These are phyloP conservation scores for Populus trichocarpa DNA, from an alignment of 441 rosid genomes.

Conservation along the genomic window DNA sequence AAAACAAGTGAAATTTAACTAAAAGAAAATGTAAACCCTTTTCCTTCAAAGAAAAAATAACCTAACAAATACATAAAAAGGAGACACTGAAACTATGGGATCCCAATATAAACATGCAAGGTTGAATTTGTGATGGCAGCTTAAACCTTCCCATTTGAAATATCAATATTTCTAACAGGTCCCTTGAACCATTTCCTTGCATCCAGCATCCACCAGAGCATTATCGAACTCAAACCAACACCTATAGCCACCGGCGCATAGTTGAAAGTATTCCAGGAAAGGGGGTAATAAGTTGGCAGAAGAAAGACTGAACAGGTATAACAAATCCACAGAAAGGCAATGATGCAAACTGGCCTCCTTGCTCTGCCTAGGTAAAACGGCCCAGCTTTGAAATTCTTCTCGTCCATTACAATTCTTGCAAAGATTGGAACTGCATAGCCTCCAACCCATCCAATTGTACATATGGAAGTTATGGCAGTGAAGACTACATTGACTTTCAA, in stretches of 20 bases:
- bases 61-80: not conserved
- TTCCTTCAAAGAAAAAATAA: not conserved
- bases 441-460: slow-evolving; percentile 65
- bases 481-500: slow-evolving; percentile 48
- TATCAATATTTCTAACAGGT: slow-evolving; percentile 50
- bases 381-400: slow-evolving; percentile 48
- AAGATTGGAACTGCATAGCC: slow-evolving; percentile 57
- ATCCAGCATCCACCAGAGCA: slow-evolving; percentile 59
- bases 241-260: slow-evolving; percentile 60
- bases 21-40: not conserved
- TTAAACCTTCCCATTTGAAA: slow-evolving; percentile 26
- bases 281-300: slow-evolving; percentile 50
- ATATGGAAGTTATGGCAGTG: slow-evolving; percentile 54
- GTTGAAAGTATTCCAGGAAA: slow-evolving; percentile 47
- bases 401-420: slow-evolving; percentile 48
- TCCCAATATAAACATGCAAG: not conserved
- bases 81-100: not conserved
- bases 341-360: slow-evolving; percentile 47
- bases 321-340: slow-evolving; percentile 57
- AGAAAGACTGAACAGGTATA: slow-evolving; percentile 55
- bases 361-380: slow-evolving; percentile 57
- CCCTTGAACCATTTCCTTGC: slow-evolving; percentile 63
- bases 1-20: not conserved
- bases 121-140: not conserved
- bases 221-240: slow-evolving; percentile 31